phyloP scores from a whole-genome alignment of 2,329 filamentous ascomycete genomes.

The Akanthomyces dipterigenus region DNA sequence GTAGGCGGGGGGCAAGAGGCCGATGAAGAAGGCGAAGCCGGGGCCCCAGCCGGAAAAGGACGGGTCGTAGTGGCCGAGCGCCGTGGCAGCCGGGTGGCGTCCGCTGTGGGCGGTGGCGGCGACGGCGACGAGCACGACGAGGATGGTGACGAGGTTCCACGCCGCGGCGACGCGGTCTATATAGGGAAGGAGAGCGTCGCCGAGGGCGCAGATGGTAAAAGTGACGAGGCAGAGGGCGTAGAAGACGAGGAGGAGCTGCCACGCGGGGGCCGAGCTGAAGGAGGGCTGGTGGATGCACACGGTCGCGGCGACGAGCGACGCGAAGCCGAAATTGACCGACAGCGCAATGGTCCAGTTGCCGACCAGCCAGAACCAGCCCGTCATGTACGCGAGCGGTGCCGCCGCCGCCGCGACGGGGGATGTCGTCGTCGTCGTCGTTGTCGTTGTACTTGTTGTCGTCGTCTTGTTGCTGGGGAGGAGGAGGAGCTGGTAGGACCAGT shows the following conservation, averaged over 20 bases:
- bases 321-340: slow-evolving; percentile 64
- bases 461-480: neutral
- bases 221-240: slow-evolving; percentile 51
- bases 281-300: slow-evolving; percentile 8
- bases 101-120: slow-evolving; percentile 48
- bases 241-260: slow-evolving; percentile 57
- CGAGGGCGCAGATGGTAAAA: slow-evolving; percentile 49
- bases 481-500: slow-evolving; percentile 14
- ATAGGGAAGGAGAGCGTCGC: slow-evolving; percentile 49
- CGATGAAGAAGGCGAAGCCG: slow-evolving; percentile 55
- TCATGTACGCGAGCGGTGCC: slow-evolving; percentile 47
- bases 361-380: slow-evolving; percentile 65
- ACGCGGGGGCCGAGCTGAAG: slow-evolving; percentile 22
- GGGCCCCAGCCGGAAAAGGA: slow-evolving; percentile 49
- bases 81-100: slow-evolving; percentile 42
- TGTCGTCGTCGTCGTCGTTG: neutral
- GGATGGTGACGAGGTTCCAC: slow-evolving; percentile 48
- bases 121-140: slow-evolving; percentile 50
- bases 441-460: neutral
- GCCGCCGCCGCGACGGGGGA: neutral
- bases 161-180: slow-evolving; percentile 52
- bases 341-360: slow-evolving; percentile 64
- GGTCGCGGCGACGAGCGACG: slow-evolving; percentile 33
- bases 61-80: slow-evolving; percentile 49
- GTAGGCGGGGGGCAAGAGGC: slow-evolving; percentile 51